Evolutionary conservation across 352 stramenopile genomes (phyloP).

Genomic region (Phytophthora pseudosyringae): DNA sequence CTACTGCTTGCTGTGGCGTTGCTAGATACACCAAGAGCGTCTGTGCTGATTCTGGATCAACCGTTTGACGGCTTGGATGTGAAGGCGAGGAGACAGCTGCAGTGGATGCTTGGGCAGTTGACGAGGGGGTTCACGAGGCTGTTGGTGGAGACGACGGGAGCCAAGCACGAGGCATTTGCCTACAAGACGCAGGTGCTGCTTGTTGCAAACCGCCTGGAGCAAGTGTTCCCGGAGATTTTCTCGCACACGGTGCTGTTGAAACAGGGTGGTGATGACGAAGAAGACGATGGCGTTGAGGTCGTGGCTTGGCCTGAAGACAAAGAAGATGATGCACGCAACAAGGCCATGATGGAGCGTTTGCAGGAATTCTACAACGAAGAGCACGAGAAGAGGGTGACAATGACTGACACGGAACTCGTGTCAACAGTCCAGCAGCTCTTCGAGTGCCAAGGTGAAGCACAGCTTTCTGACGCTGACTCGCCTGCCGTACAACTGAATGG

Average conservation of each 20-base stretch:
- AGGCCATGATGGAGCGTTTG: conserved; percentile 46
- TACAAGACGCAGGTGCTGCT: conserved; percentile 90
- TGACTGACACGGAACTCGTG: conserved; percentile 42
- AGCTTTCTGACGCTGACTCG: neutral
- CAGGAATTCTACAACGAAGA: conserved; percentile 47
- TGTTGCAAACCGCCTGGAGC: conserved; percentile 89
- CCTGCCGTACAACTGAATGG: conserved; percentile 47
- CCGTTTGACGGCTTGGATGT: conserved; percentile 94
- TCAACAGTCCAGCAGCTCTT: conserved; percentile 53
- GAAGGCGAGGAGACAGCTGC: conserved; percentile 71
- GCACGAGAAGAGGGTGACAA: conserved; percentile 36
- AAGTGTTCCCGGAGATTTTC: conserved; percentile 86
- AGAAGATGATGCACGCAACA: conserved; percentile 37
- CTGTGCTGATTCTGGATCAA: conserved; percentile 92
- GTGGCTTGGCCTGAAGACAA: conserved; percentile 40
- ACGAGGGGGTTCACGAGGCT: conserved; percentile 89
- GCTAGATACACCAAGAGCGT: conserved; percentile 66
- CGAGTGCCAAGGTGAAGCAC: conserved; percentile 11
- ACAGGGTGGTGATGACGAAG: conserved; percentile 14
- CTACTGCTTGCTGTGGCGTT: conserved; percentile 89
- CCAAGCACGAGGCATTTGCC: conserved; percentile 74
- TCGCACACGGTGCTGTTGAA: conserved; percentile 65
- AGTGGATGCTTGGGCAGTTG: conserved; percentile 87
- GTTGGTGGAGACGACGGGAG: conserved; percentile 88
- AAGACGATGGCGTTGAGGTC: conserved; percentile 38